These are phyloP conservation scores for Calocera cornea DNA, from an alignment of 768 basidiomycete genomes.

Conservation along the genomic window DNA sequence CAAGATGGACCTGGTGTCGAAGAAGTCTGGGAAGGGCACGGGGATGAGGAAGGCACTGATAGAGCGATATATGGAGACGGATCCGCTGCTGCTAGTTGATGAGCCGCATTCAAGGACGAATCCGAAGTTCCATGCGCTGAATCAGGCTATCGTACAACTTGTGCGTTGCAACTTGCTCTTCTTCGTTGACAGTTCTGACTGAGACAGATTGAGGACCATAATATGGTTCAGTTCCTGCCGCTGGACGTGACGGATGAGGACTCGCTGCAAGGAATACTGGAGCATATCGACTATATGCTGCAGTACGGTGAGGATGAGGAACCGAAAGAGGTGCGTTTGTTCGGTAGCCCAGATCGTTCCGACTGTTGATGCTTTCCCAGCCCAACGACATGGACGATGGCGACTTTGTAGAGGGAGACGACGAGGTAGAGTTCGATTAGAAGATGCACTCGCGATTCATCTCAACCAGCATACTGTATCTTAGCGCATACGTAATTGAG, in stretches of 20 bases:
- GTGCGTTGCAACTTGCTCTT: conserved; percentile 33
- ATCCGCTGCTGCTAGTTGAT: conserved; percentile 67
- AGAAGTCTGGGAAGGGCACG: conserved; percentile 18
- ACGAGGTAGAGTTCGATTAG: conserved; percentile 3
- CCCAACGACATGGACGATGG: conserved; percentile 90
- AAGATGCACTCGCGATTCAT: too few relatives aligned
- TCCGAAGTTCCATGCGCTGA: conserved; percentile 82
- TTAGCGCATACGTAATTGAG: too few relatives aligned
- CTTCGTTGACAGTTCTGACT: not conserved
- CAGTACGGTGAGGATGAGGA: conserved; percentile 99
- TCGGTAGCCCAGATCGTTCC: conserved; percentile 6
- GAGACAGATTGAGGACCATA: conserved; percentile 89
- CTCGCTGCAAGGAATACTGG: conserved; percentile 77
- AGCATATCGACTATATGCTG: conserved; percentile 95
- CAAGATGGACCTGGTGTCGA: conserved; percentile 88
- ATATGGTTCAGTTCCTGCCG: conserved; percentile 91
- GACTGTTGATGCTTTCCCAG: conserved; percentile 26
- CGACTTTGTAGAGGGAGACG: conserved; percentile 53
- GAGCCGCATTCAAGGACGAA: conserved; percentile 36
- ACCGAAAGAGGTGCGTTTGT: conserved; percentile 63
- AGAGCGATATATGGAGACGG: conserved; percentile 80
- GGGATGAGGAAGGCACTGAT: conserved; percentile 9
- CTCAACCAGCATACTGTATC: too few relatives aligned
- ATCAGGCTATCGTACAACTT: conserved; percentile 87
- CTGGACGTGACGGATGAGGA: conserved; percentile 83